Conservation (phyloP, 805 yeast genomes). For the Saccharomycopsis fibuligera region DNA sequence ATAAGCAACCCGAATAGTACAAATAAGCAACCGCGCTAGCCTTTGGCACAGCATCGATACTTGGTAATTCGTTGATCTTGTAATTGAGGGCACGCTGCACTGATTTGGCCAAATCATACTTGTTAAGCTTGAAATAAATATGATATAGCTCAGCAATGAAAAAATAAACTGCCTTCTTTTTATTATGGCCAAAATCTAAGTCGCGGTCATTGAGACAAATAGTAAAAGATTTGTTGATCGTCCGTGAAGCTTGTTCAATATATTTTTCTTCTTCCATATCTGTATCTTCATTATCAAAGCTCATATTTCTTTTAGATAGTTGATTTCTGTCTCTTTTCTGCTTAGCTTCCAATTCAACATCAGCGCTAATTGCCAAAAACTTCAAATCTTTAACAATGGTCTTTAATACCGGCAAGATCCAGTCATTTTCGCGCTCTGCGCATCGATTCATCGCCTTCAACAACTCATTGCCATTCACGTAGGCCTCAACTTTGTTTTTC, state of each 20-base stretch:
- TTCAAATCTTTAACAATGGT: conserved; percentile 35
- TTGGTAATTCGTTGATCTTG: conserved; percentile 47
- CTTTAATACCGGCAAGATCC: conserved; percentile 44
- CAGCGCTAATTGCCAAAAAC: conserved; percentile 24
- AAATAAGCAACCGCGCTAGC: conserved; percentile 54
- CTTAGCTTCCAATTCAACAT: conserved; percentile 25
- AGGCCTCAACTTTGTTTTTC: conserved; percentile 18
- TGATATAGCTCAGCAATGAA: conserved; percentile 65
- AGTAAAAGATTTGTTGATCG: conserved; percentile 68
- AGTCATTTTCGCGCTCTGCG: conserved; percentile 45
- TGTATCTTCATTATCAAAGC: not conserved
- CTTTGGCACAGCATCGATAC: conserved; percentile 36
- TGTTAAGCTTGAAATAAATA: conserved; percentile 59
- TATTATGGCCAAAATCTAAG: conserved; percentile 40
- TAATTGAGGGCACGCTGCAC: conserved; percentile 63
- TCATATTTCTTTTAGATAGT: no score
- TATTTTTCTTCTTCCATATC: conserved; percentile 23
- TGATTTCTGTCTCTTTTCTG: no score
- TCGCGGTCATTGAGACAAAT: conserved; percentile 74
- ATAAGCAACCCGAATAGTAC: conserved; percentile 63
- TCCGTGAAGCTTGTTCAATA: conserved; percentile 51
- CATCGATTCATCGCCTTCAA: conserved; percentile 43
- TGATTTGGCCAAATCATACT: conserved; percentile 67
- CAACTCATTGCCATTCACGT: conserved; percentile 32
- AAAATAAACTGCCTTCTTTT: conserved; percentile 60